A percentile compares a stretch with the other conserved stretches of the same genome.
These are phyloP conservation scores for Cladophialophora chaetospira DNA, from an alignment of 2,329 filamentous ascomycete genomes.

Conservation along the genomic window DNA sequence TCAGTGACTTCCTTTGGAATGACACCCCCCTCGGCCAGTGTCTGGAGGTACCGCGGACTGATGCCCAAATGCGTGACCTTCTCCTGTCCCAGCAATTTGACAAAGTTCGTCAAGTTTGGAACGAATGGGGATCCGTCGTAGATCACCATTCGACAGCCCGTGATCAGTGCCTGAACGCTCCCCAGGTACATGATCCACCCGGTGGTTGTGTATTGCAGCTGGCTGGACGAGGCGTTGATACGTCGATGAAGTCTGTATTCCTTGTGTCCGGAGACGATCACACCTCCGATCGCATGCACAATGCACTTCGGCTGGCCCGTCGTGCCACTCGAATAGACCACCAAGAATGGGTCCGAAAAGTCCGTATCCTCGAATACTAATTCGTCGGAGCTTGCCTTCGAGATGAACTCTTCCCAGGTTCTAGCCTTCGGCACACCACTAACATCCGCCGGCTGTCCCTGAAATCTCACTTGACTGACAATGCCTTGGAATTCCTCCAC, in stretches of 20 bases:
- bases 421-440: slow-evolving; percentile 50
- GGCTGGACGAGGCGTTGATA: slow-evolving; percentile 45
- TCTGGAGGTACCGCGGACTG: slow-evolving; percentile 75
- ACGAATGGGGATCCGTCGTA: slow-evolving; percentile 83
- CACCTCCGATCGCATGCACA: slow-evolving; percentile 63
- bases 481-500: slow-evolving; percentile 64
- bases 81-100: slow-evolving; percentile 64
- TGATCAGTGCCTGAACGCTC: slow-evolving; percentile 60
- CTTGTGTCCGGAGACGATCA: slow-evolving; percentile 51
- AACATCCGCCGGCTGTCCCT: slow-evolving; percentile 58
- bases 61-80: slow-evolving; percentile 72
- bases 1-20: slow-evolving; percentile 64
- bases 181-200: slow-evolving; percentile 84
- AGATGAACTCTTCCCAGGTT: slow-evolving; percentile 47
- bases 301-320: slow-evolving; percentile 85
- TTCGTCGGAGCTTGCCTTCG: slow-evolving; percentile 33
- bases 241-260: slow-evolving; percentile 61
- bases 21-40: slow-evolving; percentile 66
- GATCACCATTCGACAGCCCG: slow-evolving; percentile 65
- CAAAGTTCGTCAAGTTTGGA: slow-evolving; percentile 65
- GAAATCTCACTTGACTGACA: slow-evolving; percentile 68
- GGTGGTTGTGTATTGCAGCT: slow-evolving; percentile 67
- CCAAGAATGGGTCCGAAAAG: slow-evolving; percentile 74
- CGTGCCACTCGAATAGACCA: slow-evolving; percentile 78
- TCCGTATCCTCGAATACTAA: slow-evolving; percentile 47